Evolutionary conservation across 2,329 filamentous ascomycete species (phyloP).

Genomic region (Alternaria conjuncta): DNA sequence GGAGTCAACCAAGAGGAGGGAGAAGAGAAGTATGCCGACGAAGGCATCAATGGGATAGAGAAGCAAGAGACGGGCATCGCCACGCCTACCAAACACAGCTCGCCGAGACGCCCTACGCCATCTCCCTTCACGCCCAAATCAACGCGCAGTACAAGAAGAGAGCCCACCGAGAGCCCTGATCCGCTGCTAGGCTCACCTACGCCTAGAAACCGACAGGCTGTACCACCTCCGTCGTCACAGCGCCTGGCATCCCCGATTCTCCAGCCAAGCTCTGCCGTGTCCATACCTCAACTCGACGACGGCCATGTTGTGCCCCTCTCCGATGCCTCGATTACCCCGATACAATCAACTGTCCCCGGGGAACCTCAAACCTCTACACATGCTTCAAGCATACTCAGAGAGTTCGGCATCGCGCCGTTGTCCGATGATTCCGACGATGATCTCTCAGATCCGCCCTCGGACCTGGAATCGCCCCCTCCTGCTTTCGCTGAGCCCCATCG

Average conservation of each 20-base stretch:
- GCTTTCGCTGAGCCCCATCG: conserved; percentile 27
- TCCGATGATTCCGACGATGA: conserved; percentile 36
- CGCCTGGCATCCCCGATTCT: conserved; percentile 3
- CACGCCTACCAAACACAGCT: conserved; percentile 14
- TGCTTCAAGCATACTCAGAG: conserved; percentile 19
- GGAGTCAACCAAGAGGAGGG: not conserved
- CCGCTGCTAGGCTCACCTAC: conserved; percentile 30
- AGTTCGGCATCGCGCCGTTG: conserved; percentile 29
- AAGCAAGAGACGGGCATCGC: not conserved
- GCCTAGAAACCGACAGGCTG: conserved; percentile 3
- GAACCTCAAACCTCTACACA: not conserved
- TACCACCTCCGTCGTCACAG: conserved; percentile 13
- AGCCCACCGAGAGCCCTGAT: conserved; percentile 41
- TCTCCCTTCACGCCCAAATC: conserved; percentile 29
- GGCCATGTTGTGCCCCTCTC: conserved; percentile 2
- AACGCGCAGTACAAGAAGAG: not conserved
- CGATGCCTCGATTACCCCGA: not conserved
- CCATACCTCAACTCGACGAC: conserved; percentile 11
- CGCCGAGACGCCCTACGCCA: conserved; percentile 19
- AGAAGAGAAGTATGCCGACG: not conserved
- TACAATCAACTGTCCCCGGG: not conserved
- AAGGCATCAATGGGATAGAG: not conserved
- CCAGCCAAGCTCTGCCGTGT: conserved; percentile 8
- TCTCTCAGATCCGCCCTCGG: conserved; percentile 33
- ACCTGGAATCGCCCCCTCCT: conserved; percentile 22